Evolutionary conservation across 2,329 filamentous ascomycete species (phyloP).

Genomic region (Neopestalotiopsis rosae): DNA sequence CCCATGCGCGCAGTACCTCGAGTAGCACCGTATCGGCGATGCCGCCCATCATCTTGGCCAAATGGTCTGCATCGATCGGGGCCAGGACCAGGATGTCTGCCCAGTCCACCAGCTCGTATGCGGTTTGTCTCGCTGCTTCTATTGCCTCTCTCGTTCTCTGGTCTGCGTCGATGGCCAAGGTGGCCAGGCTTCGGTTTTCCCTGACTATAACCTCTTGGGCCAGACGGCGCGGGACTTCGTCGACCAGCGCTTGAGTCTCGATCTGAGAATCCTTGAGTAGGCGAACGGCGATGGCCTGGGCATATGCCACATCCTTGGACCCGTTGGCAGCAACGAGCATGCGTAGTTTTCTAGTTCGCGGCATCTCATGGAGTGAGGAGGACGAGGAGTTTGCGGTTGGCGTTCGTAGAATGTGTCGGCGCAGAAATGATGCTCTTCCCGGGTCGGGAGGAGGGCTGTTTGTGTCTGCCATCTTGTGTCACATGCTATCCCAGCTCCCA

Average conservation of each 20-base stretch:
- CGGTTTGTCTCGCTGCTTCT: conserved; percentile 58
- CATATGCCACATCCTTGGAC: conserved; percentile 67
- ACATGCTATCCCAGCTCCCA: background rate
- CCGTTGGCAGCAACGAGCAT: conserved; percentile 72
- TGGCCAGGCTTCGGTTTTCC: conserved; percentile 56
- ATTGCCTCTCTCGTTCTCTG: conserved; percentile 45
- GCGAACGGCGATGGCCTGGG: conserved; percentile 68
- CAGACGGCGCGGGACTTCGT: conserved; percentile 68
- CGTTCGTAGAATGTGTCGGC: conserved; percentile 19
- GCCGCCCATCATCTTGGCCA: conserved; percentile 87
- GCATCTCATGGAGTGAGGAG: conserved; percentile 43
- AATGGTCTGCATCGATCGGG: conserved; percentile 82
- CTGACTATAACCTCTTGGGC: conserved; percentile 67
- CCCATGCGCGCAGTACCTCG: conserved; percentile 84
- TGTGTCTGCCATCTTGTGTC: conserved; percentile 9
- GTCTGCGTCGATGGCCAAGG: conserved; percentile 39
- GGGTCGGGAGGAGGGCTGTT: conserved; percentile 17
- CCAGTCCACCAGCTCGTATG: conserved; percentile 79
- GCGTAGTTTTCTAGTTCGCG: conserved; percentile 54
- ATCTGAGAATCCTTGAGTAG: conserved; percentile 69
- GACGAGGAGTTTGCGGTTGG: conserved; percentile 32
- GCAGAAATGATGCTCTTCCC: conserved; percentile 16
- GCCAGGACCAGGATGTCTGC: conserved; percentile 85
- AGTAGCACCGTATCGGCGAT: conserved; percentile 81
- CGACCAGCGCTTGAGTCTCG: conserved; percentile 66